phyloP scores from a whole-genome alignment of 2,329 filamentous ascomycete species.

The Colletotrichum brevisporum region DNA sequence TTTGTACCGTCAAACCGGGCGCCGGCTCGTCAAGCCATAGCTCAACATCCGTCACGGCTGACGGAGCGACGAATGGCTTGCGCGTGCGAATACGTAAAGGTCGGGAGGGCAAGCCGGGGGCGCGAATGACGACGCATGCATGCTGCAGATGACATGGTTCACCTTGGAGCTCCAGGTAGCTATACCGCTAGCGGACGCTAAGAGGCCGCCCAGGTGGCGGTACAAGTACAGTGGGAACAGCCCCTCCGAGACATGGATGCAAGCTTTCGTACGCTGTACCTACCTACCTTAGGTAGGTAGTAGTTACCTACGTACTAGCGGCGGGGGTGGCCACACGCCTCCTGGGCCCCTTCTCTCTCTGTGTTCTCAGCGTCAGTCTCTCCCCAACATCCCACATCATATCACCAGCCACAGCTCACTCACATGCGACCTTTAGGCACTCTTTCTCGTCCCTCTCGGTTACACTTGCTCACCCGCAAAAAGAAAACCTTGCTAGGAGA shows the following conservation, averaged over 20 bases:
- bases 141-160: slow-evolving; percentile 40
- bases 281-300: no score
- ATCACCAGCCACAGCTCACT: slow-evolving; percentile 37
- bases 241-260: slow-evolving; percentile 39
- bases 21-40: background rate
- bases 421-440: slow-evolving; percentile 22
- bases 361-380: slow-evolving; percentile 6
- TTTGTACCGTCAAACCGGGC: background rate
- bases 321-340: slow-evolving; percentile 30
- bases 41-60: background rate
- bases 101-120: slow-evolving; percentile 11
- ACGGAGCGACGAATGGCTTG: slow-evolving; percentile 33
- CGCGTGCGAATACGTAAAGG: slow-evolving; percentile 36
- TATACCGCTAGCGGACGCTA: slow-evolving; percentile 28
- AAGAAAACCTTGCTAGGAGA: slow-evolving; percentile 13
- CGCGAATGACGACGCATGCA: slow-evolving; percentile 40
- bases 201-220: slow-evolving; percentile 14
- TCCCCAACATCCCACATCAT: slow-evolving; percentile 31
- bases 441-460: slow-evolving; percentile 3
- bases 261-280: slow-evolving; percentile 22
- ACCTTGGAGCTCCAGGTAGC: slow-evolving; percentile 26
- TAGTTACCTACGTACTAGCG: background rate
- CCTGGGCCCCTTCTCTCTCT: background rate
- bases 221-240: slow-evolving; percentile 37
- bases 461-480: background rate